A percentile compares a stretch with the other conserved stretches of the same genome.
Evolutionary conservation across 805 yeast species (phyloP).

Genomic region (Monosporozyma servazzii): DNA sequence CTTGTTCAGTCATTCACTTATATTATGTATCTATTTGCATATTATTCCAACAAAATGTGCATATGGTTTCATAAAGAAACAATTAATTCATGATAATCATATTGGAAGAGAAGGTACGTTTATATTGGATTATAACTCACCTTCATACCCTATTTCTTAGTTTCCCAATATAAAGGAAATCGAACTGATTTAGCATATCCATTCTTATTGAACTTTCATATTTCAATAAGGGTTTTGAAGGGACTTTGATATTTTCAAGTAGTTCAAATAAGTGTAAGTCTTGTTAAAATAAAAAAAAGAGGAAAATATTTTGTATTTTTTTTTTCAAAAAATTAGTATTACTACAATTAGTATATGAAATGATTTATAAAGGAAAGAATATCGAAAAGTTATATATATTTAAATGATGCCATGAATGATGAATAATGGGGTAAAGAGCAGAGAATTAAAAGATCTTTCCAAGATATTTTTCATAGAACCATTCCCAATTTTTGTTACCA

Average conservation of each 20-base stretch:
- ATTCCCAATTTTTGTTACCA: slow-evolving; percentile 30
- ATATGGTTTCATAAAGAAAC: background rate
- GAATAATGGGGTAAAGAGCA: background rate
- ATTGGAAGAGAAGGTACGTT: background rate
- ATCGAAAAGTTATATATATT: background rate
- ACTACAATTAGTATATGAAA: background rate
- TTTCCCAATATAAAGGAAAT: no score
- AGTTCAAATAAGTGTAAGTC: background rate
- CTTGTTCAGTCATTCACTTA: background rate
- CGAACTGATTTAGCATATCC: background rate
- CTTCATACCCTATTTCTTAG: background rate
- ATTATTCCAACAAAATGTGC: background rate
- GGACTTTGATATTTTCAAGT: background rate
- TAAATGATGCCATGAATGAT: background rate
- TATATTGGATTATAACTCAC: no score
- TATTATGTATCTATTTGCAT: background rate
- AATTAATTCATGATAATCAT: no score
- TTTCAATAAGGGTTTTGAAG: background rate
- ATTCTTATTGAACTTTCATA: no score
- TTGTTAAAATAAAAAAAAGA: no score
- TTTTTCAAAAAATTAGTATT: background rate
- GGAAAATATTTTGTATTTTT: no score
- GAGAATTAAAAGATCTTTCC: slow-evolving; percentile 39
- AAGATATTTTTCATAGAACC: slow-evolving; percentile 41
- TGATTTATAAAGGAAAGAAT: background rate